Evolutionary conservation across 441 rosid species (phyloP).

Genomic region (Adansonia madagascariensis): DNA sequence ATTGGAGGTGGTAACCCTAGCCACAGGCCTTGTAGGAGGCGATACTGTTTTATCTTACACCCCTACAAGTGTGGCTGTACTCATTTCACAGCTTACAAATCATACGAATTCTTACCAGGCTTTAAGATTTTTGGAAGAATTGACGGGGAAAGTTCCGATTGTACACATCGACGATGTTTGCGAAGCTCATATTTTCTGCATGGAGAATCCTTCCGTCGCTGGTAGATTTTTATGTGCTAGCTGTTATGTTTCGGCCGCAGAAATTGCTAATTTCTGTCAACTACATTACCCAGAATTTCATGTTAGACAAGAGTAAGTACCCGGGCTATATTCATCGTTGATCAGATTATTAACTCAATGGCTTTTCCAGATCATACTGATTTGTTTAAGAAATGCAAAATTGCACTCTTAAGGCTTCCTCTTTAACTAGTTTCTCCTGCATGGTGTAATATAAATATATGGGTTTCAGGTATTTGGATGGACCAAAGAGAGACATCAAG

Average conservation of each 20-base stretch:
- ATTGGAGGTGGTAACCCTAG: slow-evolving; percentile 37
- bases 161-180: slow-evolving; percentile 45
- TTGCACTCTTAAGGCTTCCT: no score
- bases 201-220: slow-evolving; percentile 34
- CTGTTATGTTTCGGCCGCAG: slow-evolving; percentile 9
- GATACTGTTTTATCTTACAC: slow-evolving; percentile 17
- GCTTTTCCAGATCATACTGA: no score
- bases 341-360: neutral
- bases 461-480: slow-evolving; percentile 28
- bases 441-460: neutral
- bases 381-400: no score
- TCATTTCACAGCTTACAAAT: slow-evolving; percentile 26
- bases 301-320: slow-evolving; percentile 32
- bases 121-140: slow-evolving; percentile 30
- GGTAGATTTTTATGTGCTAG: slow-evolving; percentile 40
- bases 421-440: neutral
- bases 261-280: slow-evolving; percentile 27
- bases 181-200: slow-evolving; percentile 41
- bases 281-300: slow-evolving; percentile 29
- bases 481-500: slow-evolving; percentile 19
- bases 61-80: neutral
- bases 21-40: slow-evolving; percentile 36
- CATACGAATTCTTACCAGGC: neutral
- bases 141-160: slow-evolving; percentile 34
- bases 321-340: neutral